phyloP scores from a whole-genome alignment of 495 filamentous ascomycete species.

The Penicillium desertorum region DNA sequence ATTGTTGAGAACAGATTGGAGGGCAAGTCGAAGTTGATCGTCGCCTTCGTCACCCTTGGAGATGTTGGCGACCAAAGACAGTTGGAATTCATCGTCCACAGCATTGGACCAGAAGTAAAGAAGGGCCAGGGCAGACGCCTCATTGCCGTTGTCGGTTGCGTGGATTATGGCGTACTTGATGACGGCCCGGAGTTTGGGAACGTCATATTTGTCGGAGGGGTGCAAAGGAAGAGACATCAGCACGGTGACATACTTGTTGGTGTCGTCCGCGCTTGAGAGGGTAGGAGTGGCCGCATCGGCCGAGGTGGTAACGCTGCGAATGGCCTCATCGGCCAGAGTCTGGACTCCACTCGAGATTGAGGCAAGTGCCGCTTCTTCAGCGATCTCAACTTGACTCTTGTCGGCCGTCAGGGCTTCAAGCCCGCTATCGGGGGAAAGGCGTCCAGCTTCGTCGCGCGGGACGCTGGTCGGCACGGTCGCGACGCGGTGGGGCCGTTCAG shows the following conservation, averaged over 20 bases:
- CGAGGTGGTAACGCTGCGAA: constrained; percentile 3
- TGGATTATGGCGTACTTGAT: constrained; percentile 18
- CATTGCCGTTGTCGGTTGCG: constrained; percentile 2
- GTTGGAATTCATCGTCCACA: constrained; percentile 22
- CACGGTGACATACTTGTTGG: constrained; percentile 12
- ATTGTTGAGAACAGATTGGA: constrained; percentile 18
- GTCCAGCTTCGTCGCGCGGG: constrained; percentile 11
- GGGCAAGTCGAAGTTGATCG: constrained; percentile 13
- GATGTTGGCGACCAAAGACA: constrained; percentile 25
- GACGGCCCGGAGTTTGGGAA: constrained; percentile 15
- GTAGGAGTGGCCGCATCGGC: constrained; percentile 3
- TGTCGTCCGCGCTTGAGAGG: constrained; percentile 2
- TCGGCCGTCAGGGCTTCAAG: constrained; percentile 3
- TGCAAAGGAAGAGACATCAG: constrained; percentile 19
- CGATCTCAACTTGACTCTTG: constrained; percentile 11
- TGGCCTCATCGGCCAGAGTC: constrained; percentile 1
- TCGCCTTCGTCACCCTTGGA: not conserved
- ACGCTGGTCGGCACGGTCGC: constrained; percentile 6
- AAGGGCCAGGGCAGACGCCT: constrained; percentile 16
- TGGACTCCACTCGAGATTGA: not conserved
- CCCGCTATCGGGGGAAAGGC: constrained; percentile 5
- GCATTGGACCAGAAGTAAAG: constrained; percentile 26
- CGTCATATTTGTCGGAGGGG: constrained; percentile 17
- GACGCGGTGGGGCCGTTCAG: constrained; percentile 20
- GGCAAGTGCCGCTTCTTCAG: not conserved